phyloP scores from a whole-genome alignment of 495 filamentous ascomycete genomes.

The Pyronema omphalodes region DNA sequence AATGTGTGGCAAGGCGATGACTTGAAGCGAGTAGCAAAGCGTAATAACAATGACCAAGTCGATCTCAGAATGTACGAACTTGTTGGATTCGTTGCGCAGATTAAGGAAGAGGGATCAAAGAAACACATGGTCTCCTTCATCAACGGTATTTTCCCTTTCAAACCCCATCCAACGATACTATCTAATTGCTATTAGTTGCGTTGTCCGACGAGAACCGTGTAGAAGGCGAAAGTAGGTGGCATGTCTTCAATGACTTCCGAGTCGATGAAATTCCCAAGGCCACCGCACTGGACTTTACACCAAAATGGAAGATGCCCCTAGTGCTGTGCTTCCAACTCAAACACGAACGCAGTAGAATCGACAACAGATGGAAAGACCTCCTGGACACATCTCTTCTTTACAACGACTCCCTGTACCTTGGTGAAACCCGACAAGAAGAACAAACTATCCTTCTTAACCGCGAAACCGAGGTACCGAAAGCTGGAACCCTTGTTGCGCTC shows the following conservation, averaged over 20 bases:
- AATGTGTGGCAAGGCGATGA: conserved; percentile 85
- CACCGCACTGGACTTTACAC: conserved; percentile 75
- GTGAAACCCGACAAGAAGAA: conserved; percentile 9
- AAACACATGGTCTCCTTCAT: conserved; percentile 81
- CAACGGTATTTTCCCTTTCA: conserved; percentile 37
- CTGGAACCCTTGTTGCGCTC: conserved; percentile 61
- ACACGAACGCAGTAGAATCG: conserved; percentile 50
- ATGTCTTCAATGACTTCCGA: conserved; percentile 92
- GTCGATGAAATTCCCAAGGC: conserved; percentile 59
- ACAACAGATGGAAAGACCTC: conserved; percentile 66
- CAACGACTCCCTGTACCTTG: conserved; percentile 38
- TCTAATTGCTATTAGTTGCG: conserved; percentile 34
- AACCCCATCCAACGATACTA: background rate
- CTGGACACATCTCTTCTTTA: conserved; percentile 73
- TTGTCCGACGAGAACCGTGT: conserved; percentile 40
- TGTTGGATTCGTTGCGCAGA: conserved; percentile 76
- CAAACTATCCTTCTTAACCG: conserved; percentile 4
- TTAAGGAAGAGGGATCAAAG: conserved; percentile 63
- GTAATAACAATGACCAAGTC: conserved; percentile 34
- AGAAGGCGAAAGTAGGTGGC: conserved; percentile 49
- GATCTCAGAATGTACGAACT: conserved; percentile 74
- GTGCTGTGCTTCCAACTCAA: conserved; percentile 73
- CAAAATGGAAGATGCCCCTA: conserved; percentile 76
- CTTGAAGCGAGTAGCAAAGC: conserved; percentile 44
- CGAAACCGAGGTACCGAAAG: conserved; percentile 43